Percentiles rank a stretch among this genome's conserved stretches.
Evolutionary conservation across 345 rosid species (phyloP).

Genomic region (Salix udensis): DNA sequence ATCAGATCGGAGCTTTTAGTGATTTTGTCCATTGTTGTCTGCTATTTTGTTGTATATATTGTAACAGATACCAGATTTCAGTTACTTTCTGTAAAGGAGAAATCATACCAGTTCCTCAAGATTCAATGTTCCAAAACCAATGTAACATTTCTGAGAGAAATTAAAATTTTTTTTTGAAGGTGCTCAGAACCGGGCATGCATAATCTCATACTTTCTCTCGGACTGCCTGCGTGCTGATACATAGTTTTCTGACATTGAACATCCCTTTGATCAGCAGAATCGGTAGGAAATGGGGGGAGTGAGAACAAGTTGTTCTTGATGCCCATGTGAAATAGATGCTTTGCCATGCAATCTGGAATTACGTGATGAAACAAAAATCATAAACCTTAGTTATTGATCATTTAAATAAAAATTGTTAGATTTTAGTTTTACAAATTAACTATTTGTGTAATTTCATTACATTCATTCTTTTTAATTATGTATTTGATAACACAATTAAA

Average conservation of each 20-base stretch:
- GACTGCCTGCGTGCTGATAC: too few relatives aligned
- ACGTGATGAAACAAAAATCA: too few relatives aligned
- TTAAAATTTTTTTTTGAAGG: neutral
- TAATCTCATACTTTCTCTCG: neutral
- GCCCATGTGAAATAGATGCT: too few relatives aligned
- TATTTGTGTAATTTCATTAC: too few relatives aligned
- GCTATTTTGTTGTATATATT: slow-evolving; percentile 27
- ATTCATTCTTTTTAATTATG: neutral
- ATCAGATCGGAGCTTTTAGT: neutral
- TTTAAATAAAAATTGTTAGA: too few relatives aligned
- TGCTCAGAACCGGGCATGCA: neutral
- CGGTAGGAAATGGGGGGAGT: too few relatives aligned
- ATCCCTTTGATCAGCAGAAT: too few relatives aligned
- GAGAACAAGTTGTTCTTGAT: too few relatives aligned
- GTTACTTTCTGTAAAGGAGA: slow-evolving; percentile 23
- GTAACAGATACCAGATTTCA: neutral
- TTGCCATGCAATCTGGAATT: too few relatives aligned
- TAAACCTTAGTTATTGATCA: too few relatives aligned
- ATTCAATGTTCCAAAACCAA: slow-evolving; percentile 14
- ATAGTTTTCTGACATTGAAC: too few relatives aligned
- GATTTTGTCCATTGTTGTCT: slow-evolving; percentile 27
- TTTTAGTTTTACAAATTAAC: too few relatives aligned
- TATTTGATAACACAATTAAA: neutral
- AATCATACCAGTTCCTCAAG: slow-evolving; percentile 17
- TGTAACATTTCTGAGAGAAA: slow-evolving; percentile 5